phyloP scores from a whole-genome alignment of 441 rosid genomes.

The Bocquillonia castaneifolia region DNA sequence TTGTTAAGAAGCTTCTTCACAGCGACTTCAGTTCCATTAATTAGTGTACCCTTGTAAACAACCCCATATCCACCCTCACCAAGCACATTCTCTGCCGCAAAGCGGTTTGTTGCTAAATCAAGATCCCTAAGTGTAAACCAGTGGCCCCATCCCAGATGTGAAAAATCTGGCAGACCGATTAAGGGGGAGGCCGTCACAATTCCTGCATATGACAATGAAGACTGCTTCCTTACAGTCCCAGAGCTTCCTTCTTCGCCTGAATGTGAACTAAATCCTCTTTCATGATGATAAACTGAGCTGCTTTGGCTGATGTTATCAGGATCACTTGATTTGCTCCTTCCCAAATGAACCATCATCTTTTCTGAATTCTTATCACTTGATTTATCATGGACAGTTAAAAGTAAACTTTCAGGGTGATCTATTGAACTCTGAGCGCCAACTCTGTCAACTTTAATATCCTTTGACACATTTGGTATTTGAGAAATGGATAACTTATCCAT shows the following conservation, averaged over 20 bases:
- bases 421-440: constrained; percentile 43
- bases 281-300: constrained; percentile 61
- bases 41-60: constrained; percentile 73
- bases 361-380: constrained; percentile 58
- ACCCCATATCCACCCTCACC: constrained; percentile 99
- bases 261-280: constrained; percentile 62
- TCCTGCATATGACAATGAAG: constrained; percentile 46
- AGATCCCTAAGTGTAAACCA: constrained; percentile 99
- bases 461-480: constrained; percentile 72
- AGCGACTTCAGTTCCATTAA: constrained; percentile 88
- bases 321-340: constrained; percentile 62
- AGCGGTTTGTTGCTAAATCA: constrained; percentile 75
- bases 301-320: constrained; percentile 74
- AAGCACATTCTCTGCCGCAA: constrained; percentile 71
- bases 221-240: constrained; percentile 53
- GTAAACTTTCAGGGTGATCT: constrained; percentile 36
- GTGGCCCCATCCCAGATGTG: constrained; percentile 99
- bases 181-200: constrained; percentile 71
- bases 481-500: constrained; percentile 50
- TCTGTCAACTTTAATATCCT: constrained; percentile 83
- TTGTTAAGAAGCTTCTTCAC: constrained; percentile 96
- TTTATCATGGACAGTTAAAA: constrained; percentile 48
- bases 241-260: constrained; percentile 94
- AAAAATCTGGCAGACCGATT: constrained; percentile 80
- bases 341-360: constrained; percentile 52